Evolutionary conservation across 73 alveolate species (phyloP).

Genomic region (Durusdinium trenchii): DNA sequence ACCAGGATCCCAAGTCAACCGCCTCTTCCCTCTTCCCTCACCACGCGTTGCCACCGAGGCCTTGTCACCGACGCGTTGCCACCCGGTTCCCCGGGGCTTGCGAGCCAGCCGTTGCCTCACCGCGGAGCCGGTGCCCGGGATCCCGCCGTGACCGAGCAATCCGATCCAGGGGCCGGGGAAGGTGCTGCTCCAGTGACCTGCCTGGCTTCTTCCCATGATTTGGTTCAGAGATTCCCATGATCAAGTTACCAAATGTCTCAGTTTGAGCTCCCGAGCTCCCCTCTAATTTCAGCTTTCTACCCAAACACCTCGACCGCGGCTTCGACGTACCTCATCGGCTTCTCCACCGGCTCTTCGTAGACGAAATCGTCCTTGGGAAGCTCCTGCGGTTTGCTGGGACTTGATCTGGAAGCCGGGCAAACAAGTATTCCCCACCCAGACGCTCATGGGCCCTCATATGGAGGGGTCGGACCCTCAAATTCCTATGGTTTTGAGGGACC

Average conservation of each 20-base stretch:
- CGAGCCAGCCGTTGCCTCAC: constrained; percentile 60
- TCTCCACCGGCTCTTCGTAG: constrained; percentile 65
- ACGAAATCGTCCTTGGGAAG: constrained; percentile 65
- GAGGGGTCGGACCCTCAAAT: background rate
- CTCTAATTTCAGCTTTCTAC: too few species aligned
- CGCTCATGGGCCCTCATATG: background rate
- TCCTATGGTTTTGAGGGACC: background rate
- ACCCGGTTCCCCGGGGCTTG: constrained; percentile 75
- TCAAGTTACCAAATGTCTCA: too few species aligned
- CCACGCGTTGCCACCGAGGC: background rate
- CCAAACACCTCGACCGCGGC: background rate
- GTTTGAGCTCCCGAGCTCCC: too few species aligned
- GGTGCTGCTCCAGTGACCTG: too few species aligned
- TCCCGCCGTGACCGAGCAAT: too few species aligned
- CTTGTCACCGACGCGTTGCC: constrained; percentile 94
- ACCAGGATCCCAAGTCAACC: too few species aligned
- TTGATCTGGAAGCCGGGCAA: too few species aligned
- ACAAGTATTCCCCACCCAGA: background rate
- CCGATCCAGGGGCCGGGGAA: too few species aligned
- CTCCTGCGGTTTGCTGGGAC: constrained; percentile 53
- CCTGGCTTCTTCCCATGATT: too few species aligned
- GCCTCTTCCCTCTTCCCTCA: too few species aligned
- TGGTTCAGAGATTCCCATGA: too few species aligned
- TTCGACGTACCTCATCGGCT: constrained; percentile 47
- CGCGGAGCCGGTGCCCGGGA: too few species aligned